Percentiles rank a stretch among this genome's conserved stretches.
phyloP scores from a whole-genome alignment of 1,139 yeast species.

The Entelexis sorbosivorans region DNA sequence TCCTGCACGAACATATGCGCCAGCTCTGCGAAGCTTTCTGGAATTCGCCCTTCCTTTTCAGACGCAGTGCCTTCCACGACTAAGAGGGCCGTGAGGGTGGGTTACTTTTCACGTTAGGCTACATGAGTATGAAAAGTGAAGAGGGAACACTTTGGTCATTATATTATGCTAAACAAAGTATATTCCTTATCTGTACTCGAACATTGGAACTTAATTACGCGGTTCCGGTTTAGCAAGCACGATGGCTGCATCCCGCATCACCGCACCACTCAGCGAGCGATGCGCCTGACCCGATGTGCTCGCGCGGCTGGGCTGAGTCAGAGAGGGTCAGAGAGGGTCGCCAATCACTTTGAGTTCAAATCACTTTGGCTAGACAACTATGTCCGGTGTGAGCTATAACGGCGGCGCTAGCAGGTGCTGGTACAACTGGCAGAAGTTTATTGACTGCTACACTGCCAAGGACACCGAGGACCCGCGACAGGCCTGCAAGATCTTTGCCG shows the following conservation, averaged over 20 bases:
- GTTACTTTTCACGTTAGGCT: background rate
- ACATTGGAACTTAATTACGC: no score
- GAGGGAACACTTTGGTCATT: no score
- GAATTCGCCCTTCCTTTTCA: no score
- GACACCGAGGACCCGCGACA: slow-evolving; percentile 28
- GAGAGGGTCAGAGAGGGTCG: background rate
- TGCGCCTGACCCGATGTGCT: background rate
- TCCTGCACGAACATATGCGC: slow-evolving; percentile 28
- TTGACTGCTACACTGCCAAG: slow-evolving; percentile 38
- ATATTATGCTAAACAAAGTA: no score
- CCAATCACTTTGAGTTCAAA: slow-evolving; percentile 2
- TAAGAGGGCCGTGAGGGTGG: background rate
- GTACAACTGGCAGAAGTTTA: slow-evolving; percentile 38
- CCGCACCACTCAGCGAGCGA: no score
- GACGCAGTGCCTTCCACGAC: background rate
- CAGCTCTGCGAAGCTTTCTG: no score
- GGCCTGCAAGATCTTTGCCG: slow-evolving; percentile 35
- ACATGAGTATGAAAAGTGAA: no score
- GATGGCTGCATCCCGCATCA: no score
- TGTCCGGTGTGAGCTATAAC: slow-evolving; percentile 27
- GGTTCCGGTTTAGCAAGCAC: no score
- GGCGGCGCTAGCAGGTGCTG: slow-evolving; percentile 43
- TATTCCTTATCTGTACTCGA: no score
- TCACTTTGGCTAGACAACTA: background rate
- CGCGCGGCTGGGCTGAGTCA: no score